Evolutionary conservation across 768 basidiomycete genomes (phyloP), one percentile per base, ranked within the genome.

Genomic region (Suillus americanus): DNA sequence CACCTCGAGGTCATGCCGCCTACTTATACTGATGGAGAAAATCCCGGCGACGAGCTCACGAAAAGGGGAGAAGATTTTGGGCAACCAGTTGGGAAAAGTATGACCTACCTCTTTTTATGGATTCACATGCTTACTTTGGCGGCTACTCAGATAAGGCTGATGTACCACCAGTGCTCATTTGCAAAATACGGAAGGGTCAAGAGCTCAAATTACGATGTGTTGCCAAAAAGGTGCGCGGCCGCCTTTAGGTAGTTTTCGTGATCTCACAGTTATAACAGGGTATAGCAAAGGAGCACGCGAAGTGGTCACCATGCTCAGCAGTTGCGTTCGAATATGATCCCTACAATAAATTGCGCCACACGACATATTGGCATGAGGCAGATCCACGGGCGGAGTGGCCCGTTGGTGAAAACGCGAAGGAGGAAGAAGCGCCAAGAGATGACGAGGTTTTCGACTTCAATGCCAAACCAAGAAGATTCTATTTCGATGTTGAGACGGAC

Each of bases 261-360:
- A 64, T 54, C 61, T 40, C 25, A 28, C 38, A 30, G 43, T 16
- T 25, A 25, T 51, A 41, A n/a, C 71, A 98, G 97, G 97, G 97
- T 48, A 90, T 97, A 65, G 95, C 97, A 4, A 98, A 98, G 81
- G 95, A 97, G 75, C 97, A 99, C 73, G 95, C 97, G 14, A 99
- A 99, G 79, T 99, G 97, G 94, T 97, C 95, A 0, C 97, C 97
- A 14, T 92, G 95, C 65, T 92, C 95, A 2, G 95, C 97, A 9
- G 89, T 99, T 20, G 87, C 90, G 9, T 99, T 97, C 68, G 97
- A 99, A 79, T 99, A 99, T 67, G 97, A 99, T 77, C 97, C 97
- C 14, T 85, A 98, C 81, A 99, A 99, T 80, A 95, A 95, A 76
- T 82, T 99, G 38, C 88, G 95, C 61, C 97, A 99, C 78, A 99